Evolutionary conservation across 352 stramenopile species (phyloP).

Genomic region (Globisporangium solare): DNA sequence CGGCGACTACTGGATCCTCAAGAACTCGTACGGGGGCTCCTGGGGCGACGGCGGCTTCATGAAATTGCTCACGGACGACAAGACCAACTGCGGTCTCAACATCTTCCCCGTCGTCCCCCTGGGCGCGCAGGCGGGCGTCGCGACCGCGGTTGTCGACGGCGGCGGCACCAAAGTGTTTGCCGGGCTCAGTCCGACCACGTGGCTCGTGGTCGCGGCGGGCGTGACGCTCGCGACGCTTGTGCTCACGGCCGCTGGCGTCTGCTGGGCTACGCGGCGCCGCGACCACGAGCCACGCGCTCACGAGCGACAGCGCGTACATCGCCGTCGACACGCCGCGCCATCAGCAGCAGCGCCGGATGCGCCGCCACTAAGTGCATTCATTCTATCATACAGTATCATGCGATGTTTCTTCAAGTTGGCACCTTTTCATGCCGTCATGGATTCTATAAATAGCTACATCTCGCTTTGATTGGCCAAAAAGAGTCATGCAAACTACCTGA

Average conservation of each 20-base stretch:
- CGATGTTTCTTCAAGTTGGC: too few species aligned
- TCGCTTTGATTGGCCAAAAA: too few species aligned
- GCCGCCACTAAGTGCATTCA: neutral
- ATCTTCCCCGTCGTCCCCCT: slow-evolving; percentile 68
- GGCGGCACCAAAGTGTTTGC: slow-evolving; percentile 37
- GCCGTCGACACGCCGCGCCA: neutral
- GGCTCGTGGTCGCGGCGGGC: slow-evolving; percentile 25
- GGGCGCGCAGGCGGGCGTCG: slow-evolving; percentile 35
- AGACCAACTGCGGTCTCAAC: slow-evolving; percentile 70
- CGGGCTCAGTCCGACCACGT: slow-evolving; percentile 26
- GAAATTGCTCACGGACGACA: slow-evolving; percentile 52
- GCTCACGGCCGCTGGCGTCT: slow-evolving; percentile 27
- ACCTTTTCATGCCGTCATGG: too few species aligned
- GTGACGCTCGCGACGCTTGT: slow-evolving; percentile 25
- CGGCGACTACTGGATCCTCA: slow-evolving; percentile 78
- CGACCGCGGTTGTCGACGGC: slow-evolving; percentile 38
- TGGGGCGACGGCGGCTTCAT: slow-evolving; percentile 68
- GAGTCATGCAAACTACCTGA: too few species aligned
- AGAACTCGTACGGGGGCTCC: slow-evolving; percentile 70
- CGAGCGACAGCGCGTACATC: slow-evolving; percentile 20
- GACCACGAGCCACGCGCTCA: slow-evolving; percentile 6
- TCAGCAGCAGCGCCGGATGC: neutral
- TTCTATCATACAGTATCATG: neutral
- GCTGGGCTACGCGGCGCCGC: slow-evolving; percentile 16
- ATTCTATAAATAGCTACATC: too few species aligned